phyloP scores from a whole-genome alignment of 441 rosid species.

The Brassica balearica region DNA sequence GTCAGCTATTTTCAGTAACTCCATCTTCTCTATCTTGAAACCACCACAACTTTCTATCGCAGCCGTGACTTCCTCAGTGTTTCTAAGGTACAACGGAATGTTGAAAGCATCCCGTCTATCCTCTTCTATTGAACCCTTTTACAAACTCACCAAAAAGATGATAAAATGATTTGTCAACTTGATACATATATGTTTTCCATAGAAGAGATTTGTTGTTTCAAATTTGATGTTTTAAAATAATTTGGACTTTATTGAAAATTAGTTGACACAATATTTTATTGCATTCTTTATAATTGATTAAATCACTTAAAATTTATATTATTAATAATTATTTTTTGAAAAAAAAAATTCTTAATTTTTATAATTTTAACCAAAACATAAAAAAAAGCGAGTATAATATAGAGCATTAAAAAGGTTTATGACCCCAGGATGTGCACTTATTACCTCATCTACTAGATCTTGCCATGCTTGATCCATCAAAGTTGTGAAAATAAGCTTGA shows the following conservation, averaged over 20 bases:
- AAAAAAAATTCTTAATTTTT: too few relatives aligned
- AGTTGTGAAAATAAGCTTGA: slow-evolving; percentile 49
- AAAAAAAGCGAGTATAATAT: too few relatives aligned
- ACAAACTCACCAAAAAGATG: not conserved
- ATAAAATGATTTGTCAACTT: slow-evolving; percentile 1
- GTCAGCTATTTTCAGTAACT: slow-evolving; percentile 47
- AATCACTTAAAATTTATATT: too few relatives aligned
- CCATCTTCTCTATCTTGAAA: slow-evolving; percentile 49
- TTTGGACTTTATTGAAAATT: too few relatives aligned
- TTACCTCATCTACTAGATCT: slow-evolving; percentile 55
- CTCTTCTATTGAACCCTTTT: slow-evolving; percentile 53
- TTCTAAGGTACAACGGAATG: slow-evolving; percentile 57
- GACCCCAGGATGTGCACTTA: not conserved
- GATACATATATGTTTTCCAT: not conserved
- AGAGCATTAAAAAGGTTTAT: not conserved
- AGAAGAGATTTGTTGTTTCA: too few relatives aligned
- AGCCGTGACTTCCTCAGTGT: slow-evolving; percentile 49
- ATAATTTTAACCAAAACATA: too few relatives aligned
- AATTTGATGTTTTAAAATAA: too few relatives aligned
- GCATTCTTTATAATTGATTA: too few relatives aligned
- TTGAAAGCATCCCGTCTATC: slow-evolving; percentile 56
- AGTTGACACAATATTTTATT: too few relatives aligned
- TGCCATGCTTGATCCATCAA: slow-evolving; percentile 62
- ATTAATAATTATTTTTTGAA: too few relatives aligned
- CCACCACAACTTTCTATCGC: slow-evolving; percentile 53